Evolutionary conservation across 2,329 filamentous ascomycete species (phyloP), one percentile per base, ranked within the genome.

Genomic region (Monosporascus ibericus): DNA sequence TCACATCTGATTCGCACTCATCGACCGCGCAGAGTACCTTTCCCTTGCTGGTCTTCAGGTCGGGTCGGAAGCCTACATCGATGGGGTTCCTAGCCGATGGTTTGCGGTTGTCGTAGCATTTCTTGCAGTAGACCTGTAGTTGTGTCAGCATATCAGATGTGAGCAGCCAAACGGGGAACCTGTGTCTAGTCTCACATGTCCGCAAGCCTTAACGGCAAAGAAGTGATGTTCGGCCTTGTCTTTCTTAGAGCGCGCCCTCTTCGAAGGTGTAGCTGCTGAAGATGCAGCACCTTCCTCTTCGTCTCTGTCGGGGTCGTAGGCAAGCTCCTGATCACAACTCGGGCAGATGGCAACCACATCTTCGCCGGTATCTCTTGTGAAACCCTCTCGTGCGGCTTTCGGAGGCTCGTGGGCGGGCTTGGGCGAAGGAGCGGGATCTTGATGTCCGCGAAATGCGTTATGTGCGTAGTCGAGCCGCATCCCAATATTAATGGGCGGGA

Each of bases 201-300:
- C 94, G 68, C 94, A 99, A 49, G 80, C 80, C 70, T 92, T 96
- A 37, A 94, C 79, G 1, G 94, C 87, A 91, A 92, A 97, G 56
- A 97, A 92, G 63, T 96, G 88, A 65, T 89, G 85, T 70, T 95
- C 91, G 22, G 77, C 79, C 6, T 74, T 70, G 20, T 77, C 73
- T 62, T 79, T 84, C 47, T 72, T 72, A 39, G 72, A 77, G 18
- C 72, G 69, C 30, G 68, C 61, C 55, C 71, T 77, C 63, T 72
- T 73, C 2, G 63, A 48, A 0, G 68, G 65, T 5, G 65, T 63
- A 20, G 57, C 56, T 34, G 61, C 56, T 14, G 17, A n/a, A 11
- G 38, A 40, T 40, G 17, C 18, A 27, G 22, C n/a, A 30, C n/a
- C 24, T 25, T 64, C 61, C 17, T 57, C 61, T 39, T 73, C 70